Base-by-base conservation (phyloP, 495 filamentous ascomycete genomes). In the Bacidia rubella region DNA sequence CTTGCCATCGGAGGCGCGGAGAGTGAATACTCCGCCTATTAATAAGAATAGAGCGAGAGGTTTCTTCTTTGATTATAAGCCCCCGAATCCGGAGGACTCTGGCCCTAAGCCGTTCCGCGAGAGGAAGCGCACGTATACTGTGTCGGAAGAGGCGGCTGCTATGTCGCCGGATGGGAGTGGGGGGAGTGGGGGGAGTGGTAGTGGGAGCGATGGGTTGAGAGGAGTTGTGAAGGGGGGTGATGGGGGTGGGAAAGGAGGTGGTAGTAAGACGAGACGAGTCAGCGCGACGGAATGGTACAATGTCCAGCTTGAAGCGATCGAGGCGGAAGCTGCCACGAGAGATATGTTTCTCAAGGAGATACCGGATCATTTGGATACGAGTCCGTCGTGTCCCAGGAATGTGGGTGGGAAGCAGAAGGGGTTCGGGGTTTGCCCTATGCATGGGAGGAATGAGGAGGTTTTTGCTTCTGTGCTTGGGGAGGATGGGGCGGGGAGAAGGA, bases 321-420 rank as follows among this genome's bases (percentile, higher is more conserved):
- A 60, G 26, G 44, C 47, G 22, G 29, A 49, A 40, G 11, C 45
- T 15, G 39, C 51, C 17, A 45, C 41, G 3, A 12, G 51, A 48
- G 54, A 56, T 27, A 11, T 51, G 39, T 78, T 81, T 56, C 70
- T 75, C 47, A 70, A 77, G 52, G 67, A 78, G 47, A 60, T 81
- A 19, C 79, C 80, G n/a, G 79, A 83, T 41, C 82, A 86, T 64
- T 62, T 82, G 17, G 78, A 77, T 11, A 72, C 50, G 43, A 83
- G 78, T 57, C 80, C 80, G 39, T 64, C 83, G 57, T 86, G 82
- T 64, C 82, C 82, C 7, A 66, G 73, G 38, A 71, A 75, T 65
- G 67, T 69, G 43, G 73, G 73, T 48, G 73, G 78, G 59, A 70
- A 70, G 54, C 72, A 69, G 38, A 64, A 67, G 19, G 75, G 75